Evolutionary conservation across 129 eudicot species (phyloP).

Genomic region (Smallanthus sonchifolius): DNA sequence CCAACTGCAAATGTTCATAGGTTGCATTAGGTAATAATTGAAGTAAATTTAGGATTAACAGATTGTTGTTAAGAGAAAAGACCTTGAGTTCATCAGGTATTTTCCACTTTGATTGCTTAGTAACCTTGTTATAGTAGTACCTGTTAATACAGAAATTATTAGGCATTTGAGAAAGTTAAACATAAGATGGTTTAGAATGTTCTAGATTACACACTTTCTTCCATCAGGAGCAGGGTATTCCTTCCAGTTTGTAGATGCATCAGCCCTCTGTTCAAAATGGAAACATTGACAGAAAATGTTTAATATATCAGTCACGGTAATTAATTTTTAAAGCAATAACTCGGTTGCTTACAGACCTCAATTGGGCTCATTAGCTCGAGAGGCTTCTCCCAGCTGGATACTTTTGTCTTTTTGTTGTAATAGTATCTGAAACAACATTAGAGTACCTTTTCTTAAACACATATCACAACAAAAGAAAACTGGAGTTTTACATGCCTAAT

Average conservation of each 20-base stretch:
- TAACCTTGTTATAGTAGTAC: slow-evolving; percentile 74
- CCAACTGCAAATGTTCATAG: slow-evolving; percentile 42
- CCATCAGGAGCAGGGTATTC: slow-evolving; percentile 74
- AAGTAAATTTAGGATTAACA: slow-evolving; percentile 2
- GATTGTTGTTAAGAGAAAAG: slow-evolving; percentile 12
- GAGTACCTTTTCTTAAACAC: not conserved
- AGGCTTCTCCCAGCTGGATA: slow-evolving; percentile 95
- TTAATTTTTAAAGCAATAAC: slow-evolving; percentile 3
- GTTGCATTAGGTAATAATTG: not conserved
- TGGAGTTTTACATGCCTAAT: not conserved
- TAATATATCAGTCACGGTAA: not conserved
- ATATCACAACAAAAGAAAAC: not conserved
- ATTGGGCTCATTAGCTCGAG: slow-evolving; percentile 66
- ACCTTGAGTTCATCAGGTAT: slow-evolving; percentile 94
- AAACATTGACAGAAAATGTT: slow-evolving; percentile 5
- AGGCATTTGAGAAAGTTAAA: not conserved
- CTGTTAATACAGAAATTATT: slow-evolving; percentile 34
- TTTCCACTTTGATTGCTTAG: slow-evolving; percentile 85
- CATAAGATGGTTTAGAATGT: not conserved
- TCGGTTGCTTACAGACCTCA: slow-evolving; percentile 62
- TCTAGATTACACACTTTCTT: slow-evolving; percentile 52
- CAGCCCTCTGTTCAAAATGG: slow-evolving; percentile 70
- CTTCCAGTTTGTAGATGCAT: slow-evolving; percentile 94
- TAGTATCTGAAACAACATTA: slow-evolving; percentile 53
- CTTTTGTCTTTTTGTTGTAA: slow-evolving; percentile 66